phyloP scores from a whole-genome alignment of 305 asterid species.

The Rubia occidens region DNA sequence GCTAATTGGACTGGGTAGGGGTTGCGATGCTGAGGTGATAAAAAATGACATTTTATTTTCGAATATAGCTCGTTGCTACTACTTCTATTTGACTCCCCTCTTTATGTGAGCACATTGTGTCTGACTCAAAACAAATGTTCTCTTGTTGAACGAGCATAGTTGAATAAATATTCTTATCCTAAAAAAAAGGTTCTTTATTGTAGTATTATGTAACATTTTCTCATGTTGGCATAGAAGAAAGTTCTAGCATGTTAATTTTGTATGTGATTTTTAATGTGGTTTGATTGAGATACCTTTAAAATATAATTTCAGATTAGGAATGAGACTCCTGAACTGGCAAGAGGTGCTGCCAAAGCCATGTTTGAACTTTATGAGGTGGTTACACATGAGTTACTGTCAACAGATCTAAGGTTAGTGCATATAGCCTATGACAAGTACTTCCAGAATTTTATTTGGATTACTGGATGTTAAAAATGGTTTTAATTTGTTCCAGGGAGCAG shows the following conservation, averaged over 20 bases:
- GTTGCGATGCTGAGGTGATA: background rate
- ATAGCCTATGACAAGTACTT: background rate
- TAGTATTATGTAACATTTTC: background rate
- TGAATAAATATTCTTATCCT: background rate
- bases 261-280: background rate
- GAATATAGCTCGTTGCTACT: background rate
- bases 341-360: conserved; percentile 90
- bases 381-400: conserved; percentile 75
- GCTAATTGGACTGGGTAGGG: background rate
- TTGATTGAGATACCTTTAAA: background rate
- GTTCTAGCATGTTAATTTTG: background rate
- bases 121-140: background rate
- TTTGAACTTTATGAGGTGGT: conserved; percentile 87
- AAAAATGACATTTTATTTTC: background rate
- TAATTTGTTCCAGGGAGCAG: conserved; percentile 59
- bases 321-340: conserved; percentile 72
- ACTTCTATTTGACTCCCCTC: background rate
- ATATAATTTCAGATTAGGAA: conserved; percentile 47
- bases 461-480: background rate
- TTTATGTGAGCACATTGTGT: too few relatives aligned
- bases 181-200: background rate
- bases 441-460: background rate
- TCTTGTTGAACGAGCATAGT: background rate
- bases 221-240: background rate
- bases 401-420: conserved; percentile 65